Evolutionary conservation across 768 basidiomycete species (phyloP), one percentile per base, ranked within the genome.

Genomic region (Cystobasidium ongulense): DNA sequence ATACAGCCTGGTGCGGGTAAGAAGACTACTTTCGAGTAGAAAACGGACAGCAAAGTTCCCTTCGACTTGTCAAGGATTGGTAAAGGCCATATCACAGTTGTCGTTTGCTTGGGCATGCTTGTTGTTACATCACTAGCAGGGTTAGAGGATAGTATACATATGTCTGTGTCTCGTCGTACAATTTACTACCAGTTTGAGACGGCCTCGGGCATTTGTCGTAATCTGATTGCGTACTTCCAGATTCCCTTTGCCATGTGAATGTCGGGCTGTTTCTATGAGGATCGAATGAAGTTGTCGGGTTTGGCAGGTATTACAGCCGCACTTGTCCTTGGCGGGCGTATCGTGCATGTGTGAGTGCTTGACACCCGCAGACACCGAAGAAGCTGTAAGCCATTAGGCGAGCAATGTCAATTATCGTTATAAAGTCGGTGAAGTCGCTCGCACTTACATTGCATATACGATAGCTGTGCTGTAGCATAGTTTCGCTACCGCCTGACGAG

Each of bases 11-110:
- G 79, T 25, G 57, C 68, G 53, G 83, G 83, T 23, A 76, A 79
- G 74, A 84, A 83, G 81, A 81, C 81, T 43, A 79, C 78, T 8
- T 84, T 84, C 76, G 83, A 83, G 67, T 82, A 79, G 63, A 11
- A 4, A 33, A 23, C 25, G 7, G n/a, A 63, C 21, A 5, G 10
- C 27, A 31, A 4, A 4, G 5, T 53, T 25, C 39, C 38, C 38
- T 53, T 67, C 13, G 7, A 10, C 41, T 43, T 64, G 25, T 33
- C 23, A 36, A n/a, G 7, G 8, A 23, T 52, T n/a, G 7, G 17
- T 39, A 7, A 39, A n/a, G n/a, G n/a, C n/a, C 23, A 15, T 68
- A n/a, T 68, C 57, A n/a, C 31, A 7, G 33, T 68, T 13, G 13
- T 62, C 21, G 33, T 65, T 25, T 43, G 25, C 41, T 21, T 67